Percentiles rank a stretch among this genome's conserved stretches.
Conservation (phyloP, 192 early-diverging fungal genomes). For the Tieghemiomyces parasiticus region DNA sequence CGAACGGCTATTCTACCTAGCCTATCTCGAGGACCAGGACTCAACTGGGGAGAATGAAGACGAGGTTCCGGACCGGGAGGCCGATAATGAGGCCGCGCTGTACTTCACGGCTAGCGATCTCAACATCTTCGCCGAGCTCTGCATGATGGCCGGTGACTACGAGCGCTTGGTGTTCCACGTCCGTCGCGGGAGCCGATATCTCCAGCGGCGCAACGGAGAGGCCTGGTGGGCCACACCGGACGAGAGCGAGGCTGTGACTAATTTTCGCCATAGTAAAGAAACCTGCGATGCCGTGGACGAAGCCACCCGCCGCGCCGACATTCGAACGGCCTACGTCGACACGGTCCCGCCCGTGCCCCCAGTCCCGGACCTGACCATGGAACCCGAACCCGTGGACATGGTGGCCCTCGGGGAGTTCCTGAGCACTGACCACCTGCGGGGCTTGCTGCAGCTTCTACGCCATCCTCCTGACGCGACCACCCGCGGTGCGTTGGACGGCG, state of each 20-base stretch:
- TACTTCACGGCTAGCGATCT: slow-evolving; percentile 37
- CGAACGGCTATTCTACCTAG: slow-evolving; percentile 34
- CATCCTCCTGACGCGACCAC: not conserved
- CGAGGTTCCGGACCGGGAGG: slow-evolving; percentile 19
- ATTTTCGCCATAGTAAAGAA: not conserved
- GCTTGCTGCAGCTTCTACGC: not conserved
- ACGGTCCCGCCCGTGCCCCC: not conserved
- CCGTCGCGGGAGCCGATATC: slow-evolving; percentile 46
- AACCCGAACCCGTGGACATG: not conserved
- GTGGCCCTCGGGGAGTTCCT: slow-evolving; percentile 1
- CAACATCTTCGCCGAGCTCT: slow-evolving; percentile 76
- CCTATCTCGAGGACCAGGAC: slow-evolving; percentile 15
- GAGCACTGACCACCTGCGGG: not conserved
- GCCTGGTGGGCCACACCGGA: slow-evolving; percentile 30
- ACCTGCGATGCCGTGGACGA: not conserved
- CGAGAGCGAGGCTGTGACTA: not conserved
- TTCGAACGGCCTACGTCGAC: not conserved
- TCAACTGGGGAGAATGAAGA: slow-evolving; percentile 21
- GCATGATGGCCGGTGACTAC: slow-evolving; percentile 64
- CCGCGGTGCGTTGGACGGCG: not conserved
- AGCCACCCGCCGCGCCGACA: not conserved
- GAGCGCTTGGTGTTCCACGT: slow-evolving; percentile 52
- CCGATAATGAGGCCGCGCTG: slow-evolving; percentile 17
- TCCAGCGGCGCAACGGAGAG: slow-evolving; percentile 54
- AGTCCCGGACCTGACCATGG: not conserved